phyloP scores from a whole-genome alignment of 768 basidiomycete genomes.

The Hirschioporus abietinus region DNA sequence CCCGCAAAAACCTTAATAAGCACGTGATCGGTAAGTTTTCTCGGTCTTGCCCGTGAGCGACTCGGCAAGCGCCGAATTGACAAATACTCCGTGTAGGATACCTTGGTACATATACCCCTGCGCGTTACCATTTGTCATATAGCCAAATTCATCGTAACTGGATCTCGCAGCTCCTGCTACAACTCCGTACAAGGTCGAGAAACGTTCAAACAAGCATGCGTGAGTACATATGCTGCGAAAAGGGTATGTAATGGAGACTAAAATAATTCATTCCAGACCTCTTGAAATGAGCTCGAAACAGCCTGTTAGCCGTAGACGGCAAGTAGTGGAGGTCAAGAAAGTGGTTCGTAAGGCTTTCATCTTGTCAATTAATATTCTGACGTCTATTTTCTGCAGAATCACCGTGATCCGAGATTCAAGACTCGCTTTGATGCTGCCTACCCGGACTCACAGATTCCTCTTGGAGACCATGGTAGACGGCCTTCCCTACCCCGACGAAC shows the following conservation, averaged over 20 bases:
- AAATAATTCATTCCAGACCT: slow-evolving; percentile 44
- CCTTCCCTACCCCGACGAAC: background rate
- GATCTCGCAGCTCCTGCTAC: too few species aligned
- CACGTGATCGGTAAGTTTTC: too few species aligned
- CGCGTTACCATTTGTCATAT: too few species aligned
- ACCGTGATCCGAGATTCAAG: slow-evolving; percentile 81
- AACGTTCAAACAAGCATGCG: slow-evolving; percentile 83
- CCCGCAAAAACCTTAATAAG: too few species aligned
- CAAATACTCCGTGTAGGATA: too few species aligned
- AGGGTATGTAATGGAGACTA: background rate
- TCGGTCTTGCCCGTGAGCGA: too few species aligned
- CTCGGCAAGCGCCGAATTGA: too few species aligned
- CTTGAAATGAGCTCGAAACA: slow-evolving; percentile 78
- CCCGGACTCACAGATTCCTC: background rate
- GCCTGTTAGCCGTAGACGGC: slow-evolving; percentile 69
- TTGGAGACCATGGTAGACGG: background rate
- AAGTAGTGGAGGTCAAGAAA: slow-evolving; percentile 62
- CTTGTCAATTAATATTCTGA: slow-evolving; percentile 2
- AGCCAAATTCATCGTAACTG: too few species aligned
- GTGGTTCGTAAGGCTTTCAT: slow-evolving; percentile 38
- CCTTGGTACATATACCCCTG: too few species aligned
- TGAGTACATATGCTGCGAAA: slow-evolving; percentile 37
- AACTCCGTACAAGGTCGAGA: slow-evolving; percentile 48
- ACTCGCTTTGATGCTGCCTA: background rate
- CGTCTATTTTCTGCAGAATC: slow-evolving; percentile 40